Percentiles rank a stretch among this genome's conserved stretches.
Evolutionary conservation across 306 rosid genomes (phyloP).

Genomic region (Lathyrus sativus): DNA sequence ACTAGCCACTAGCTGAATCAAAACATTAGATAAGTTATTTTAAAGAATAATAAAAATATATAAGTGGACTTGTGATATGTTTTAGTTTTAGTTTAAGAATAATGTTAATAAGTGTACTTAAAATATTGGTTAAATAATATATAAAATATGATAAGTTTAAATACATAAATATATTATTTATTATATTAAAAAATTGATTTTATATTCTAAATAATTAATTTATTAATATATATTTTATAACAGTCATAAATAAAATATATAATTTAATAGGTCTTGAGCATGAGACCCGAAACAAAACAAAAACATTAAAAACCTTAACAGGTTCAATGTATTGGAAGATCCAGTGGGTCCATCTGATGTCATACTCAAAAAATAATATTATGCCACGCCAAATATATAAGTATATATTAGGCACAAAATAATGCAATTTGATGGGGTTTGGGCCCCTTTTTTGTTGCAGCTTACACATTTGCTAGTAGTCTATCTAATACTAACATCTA

Average conservation of each 20-base stretch:
- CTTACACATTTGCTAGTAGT: conserved; percentile 22
- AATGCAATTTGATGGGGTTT: background rate
- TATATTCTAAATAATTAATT: no score
- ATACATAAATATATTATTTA: no score
- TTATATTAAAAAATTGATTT: no score
- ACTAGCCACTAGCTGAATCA: background rate
- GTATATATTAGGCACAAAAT: conserved; percentile 31
- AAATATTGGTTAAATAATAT: no score
- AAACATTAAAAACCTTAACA: background rate
- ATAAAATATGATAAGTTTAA: no score
- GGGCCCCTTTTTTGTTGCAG: conserved; percentile 26
- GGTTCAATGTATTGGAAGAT: conserved; percentile 44
- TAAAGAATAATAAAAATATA: background rate
- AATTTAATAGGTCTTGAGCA: no score
- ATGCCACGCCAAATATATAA: conserved; percentile 21
- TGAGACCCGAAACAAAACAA: no score
- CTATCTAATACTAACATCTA: background rate
- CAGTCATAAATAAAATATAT: no score
- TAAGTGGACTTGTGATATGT: background rate
- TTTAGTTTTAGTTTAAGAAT: background rate
- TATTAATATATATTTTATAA: no score
- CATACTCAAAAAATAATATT: conserved; percentile 9
- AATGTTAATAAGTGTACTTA: no score
- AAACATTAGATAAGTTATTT: background rate
- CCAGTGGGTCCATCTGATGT: conserved; percentile 38